phyloP scores from a whole-genome alignment of 306 rosid genomes.

The Pyrus pyrifolia region DNA sequence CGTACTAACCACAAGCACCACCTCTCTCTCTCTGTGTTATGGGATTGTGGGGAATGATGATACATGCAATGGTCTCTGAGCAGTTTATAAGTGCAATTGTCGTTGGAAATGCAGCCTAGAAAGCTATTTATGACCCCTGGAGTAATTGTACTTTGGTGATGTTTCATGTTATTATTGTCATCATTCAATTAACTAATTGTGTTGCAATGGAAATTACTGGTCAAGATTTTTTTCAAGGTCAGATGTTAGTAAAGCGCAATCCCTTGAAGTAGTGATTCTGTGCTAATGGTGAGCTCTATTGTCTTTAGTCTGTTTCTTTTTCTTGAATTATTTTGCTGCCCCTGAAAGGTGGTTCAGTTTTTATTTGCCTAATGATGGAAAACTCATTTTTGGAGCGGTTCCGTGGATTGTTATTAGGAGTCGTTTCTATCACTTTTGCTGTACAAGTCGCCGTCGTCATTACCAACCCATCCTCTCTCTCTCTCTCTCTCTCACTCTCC shows the following conservation, averaged over 20 bases:
- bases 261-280: no score
- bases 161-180: no score
- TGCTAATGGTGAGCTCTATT: no score
- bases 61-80: no score
- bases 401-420: neutral
- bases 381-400: constrained; percentile 10
- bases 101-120: constrained; percentile 18
- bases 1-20: no score
- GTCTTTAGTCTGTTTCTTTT: no score
- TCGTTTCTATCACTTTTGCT: neutral
- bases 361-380: constrained; percentile 12
- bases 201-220: no score
- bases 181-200: no score
- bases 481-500: neutral
- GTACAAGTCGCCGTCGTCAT: neutral
- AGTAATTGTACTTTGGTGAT: no score
- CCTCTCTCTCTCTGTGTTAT: neutral
- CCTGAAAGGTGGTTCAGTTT: neutral
- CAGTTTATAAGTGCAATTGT: constrained; percentile 1
- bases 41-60: no score
- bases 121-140: neutral
- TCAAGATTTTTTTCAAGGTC: no score
- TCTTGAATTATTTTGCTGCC: neutral
- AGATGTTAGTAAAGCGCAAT: no score
- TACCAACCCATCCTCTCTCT: neutral